Conservation (phyloP, 2,329 filamentous ascomycete genomes). For the Paramyrothecium roridum region DNA sequence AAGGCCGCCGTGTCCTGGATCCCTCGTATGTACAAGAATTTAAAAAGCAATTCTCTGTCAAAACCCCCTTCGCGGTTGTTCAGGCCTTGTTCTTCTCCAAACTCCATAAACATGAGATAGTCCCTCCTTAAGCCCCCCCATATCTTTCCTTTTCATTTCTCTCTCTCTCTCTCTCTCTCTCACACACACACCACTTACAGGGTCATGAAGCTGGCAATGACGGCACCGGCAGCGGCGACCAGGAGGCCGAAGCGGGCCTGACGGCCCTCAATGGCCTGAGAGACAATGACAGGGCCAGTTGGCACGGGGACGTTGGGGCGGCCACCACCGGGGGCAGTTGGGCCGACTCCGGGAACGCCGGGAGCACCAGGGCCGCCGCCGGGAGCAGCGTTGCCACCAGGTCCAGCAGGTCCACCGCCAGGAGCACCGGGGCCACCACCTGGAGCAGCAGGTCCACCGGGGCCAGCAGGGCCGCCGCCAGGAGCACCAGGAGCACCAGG, state of each 20-base stretch:
- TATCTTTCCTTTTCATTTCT: no score
- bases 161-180: no score
- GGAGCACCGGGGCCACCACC: neutral
- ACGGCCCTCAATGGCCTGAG: constrained; percentile 10
- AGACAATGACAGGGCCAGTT: constrained; percentile 9
- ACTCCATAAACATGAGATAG: neutral
- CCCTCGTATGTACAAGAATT: neutral
- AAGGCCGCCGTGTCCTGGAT: neutral
- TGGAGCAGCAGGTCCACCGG: neutral
- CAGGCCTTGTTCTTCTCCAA: neutral
- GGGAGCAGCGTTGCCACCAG: neutral
- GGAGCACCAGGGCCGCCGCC: neutral
- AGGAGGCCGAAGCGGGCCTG: constrained; percentile 15
- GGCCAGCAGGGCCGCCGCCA: neutral
- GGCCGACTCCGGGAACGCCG: neutral
- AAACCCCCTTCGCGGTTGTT: neutral
- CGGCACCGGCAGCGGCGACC: constrained; percentile 21
- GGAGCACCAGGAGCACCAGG: neutral
- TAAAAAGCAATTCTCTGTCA: neutral
- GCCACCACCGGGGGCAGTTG: neutral
- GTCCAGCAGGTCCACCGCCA: neutral
- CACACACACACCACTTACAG: constrained; percentile 18
- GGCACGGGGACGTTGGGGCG: neutral
- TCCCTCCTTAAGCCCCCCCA: neutral
- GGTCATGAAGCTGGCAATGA: constrained; percentile 20